Conservation (phyloP, 2,329 filamentous ascomycete species). For the Aspergillus puulaauensis region DNA sequence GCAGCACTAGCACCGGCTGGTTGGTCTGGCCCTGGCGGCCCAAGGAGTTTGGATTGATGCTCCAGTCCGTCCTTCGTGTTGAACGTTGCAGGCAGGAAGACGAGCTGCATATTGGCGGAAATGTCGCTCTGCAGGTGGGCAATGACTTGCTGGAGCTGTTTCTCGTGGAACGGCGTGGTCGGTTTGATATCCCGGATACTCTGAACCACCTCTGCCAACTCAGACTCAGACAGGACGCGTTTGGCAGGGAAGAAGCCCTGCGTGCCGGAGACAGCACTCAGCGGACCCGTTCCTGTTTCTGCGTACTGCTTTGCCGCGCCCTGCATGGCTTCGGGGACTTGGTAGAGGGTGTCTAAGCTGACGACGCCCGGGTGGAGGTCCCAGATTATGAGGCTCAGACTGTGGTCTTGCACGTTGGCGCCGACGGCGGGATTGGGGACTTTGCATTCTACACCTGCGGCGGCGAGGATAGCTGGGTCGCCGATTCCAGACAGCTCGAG, state of each 20-base stretch:
- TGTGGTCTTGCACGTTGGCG: conserved; percentile 50
- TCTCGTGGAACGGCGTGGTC: background rate
- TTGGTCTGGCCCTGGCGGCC: background rate
- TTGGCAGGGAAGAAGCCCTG: conserved; percentile 8
- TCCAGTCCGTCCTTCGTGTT: background rate
- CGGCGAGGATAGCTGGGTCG: conserved; percentile 40
- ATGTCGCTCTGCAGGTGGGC: conserved; percentile 7
- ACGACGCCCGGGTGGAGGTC: conserved; percentile 12
- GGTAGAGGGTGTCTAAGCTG: conserved; percentile 16
- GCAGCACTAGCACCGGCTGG: conserved; percentile 13
- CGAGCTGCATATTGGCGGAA: conserved; percentile 2
- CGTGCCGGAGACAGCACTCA: background rate
- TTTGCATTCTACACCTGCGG: conserved; percentile 42
- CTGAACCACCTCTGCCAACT: background rate
- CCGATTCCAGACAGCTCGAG: conserved; percentile 64
- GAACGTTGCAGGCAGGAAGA: background rate
- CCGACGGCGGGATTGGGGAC: conserved; percentile 48
- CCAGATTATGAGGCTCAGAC: conserved; percentile 8
- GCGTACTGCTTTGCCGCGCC: background rate
- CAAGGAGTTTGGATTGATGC: conserved; percentile 13
- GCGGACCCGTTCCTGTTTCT: background rate
- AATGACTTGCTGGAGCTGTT: conserved; percentile 5
- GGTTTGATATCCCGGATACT: conserved; percentile 2
- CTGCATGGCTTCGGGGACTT: background rate
- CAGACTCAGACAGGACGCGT: background rate